Evolutionary conservation across 148 eudicot species (phyloP).

Genomic region (Polygonum aviculare): DNA sequence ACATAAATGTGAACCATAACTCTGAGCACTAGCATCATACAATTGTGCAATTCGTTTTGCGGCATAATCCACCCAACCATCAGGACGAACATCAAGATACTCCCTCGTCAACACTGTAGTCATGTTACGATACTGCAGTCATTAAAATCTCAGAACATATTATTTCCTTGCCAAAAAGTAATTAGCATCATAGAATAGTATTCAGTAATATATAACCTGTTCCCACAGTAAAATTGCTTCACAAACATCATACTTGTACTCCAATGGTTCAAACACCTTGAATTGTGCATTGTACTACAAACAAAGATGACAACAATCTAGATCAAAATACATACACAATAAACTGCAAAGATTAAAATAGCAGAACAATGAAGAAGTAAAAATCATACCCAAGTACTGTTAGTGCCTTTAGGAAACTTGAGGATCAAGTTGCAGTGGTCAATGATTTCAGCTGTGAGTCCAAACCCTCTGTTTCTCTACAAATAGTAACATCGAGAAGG

Average conservation of each 20-base stretch:
- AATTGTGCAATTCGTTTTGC: slow-evolving; percentile 91
- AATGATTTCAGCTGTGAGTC: slow-evolving; percentile 76
- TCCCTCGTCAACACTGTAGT: slow-evolving; percentile 97
- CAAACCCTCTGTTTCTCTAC: slow-evolving; percentile 93
- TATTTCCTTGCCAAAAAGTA: not conserved
- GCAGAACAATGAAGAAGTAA: not conserved
- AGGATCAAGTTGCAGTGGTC: slow-evolving; percentile 91
- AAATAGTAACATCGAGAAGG: not conserved
- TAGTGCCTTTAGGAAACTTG: slow-evolving; percentile 82
- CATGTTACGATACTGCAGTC: slow-evolving; percentile 98
- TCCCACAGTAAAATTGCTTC: slow-evolving; percentile 92
- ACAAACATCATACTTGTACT: slow-evolving; percentile 79
- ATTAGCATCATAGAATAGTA: not conserved
- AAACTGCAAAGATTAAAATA: not conserved
- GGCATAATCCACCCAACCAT: slow-evolving; percentile 96
- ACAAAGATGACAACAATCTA: slow-evolving; percentile 2
- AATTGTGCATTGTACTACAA: slow-evolving; percentile 81
- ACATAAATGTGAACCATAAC: slow-evolving; percentile 10
- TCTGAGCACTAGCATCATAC: slow-evolving; percentile 31
- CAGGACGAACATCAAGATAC: slow-evolving; percentile 91
- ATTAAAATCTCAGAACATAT: slow-evolving; percentile 19
- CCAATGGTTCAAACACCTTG: slow-evolving; percentile 77
- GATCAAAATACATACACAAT: not conserved
- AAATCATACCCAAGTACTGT: slow-evolving; percentile 80
- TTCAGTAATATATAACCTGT: slow-evolving; percentile 42